A percentile compares a stretch with the other conserved stretches of the same genome.
These are phyloP conservation scores for Dioszegia hungarica DNA, from an alignment of 768 basidiomycete genomes.

Conservation along the genomic window DNA sequence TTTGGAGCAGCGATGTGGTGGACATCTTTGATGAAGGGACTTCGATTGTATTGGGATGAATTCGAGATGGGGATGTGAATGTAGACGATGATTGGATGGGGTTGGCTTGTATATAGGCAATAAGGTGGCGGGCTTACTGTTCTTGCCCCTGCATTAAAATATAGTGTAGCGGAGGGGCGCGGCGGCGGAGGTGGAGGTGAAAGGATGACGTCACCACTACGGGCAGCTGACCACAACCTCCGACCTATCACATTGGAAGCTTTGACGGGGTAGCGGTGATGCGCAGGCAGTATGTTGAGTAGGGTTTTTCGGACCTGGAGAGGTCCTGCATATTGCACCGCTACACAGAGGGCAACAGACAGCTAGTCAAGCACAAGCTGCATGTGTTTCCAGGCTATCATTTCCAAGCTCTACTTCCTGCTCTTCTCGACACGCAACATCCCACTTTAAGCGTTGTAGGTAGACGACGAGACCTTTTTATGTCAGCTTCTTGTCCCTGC, in stretches of 20 bases:
- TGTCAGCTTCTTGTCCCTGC: too few species aligned
- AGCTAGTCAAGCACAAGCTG: conserved; percentile 10
- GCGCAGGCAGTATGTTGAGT: too few species aligned
- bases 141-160: too few species aligned
- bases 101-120: neutral
- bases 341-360: too few species aligned
- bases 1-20: conserved; percentile 41
- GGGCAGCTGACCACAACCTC: too few species aligned
- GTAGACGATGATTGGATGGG: neutral
- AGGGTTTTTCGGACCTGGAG: too few species aligned
- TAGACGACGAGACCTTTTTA: conserved; percentile 71
- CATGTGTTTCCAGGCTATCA: neutral
- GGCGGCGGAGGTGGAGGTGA: neutral
- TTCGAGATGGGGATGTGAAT: neutral
- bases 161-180: too few species aligned
- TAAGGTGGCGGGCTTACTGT: neutral
- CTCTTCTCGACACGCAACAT: neutral
- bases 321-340: too few species aligned
- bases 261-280: too few species aligned
- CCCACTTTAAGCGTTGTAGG: conserved; percentile 63
- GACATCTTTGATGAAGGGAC: conserved; percentile 26
- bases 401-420: neutral
- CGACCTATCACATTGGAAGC: neutral
- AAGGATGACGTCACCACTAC: conserved; percentile 4
- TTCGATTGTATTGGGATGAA: neutral